Evolutionary conservation across 2,329 filamentous ascomycete genomes (phyloP).

Genomic region (Penicillium sp.): DNA sequence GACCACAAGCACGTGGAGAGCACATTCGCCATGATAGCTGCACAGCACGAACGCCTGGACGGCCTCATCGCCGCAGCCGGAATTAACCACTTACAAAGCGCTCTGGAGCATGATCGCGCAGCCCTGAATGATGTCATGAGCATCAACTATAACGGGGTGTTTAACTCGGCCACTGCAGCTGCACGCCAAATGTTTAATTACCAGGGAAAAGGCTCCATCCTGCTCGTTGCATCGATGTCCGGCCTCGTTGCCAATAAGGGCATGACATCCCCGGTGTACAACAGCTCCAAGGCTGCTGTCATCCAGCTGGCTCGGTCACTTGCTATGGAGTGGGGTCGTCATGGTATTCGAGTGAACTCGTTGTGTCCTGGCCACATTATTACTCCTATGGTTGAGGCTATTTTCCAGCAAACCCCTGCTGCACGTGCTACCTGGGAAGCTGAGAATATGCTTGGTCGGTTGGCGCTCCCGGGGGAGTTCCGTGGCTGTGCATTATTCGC

Average conservation of each 20-base stretch:
- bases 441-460: conserved; percentile 53
- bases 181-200: conserved; percentile 51
- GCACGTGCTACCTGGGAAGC: conserved; percentile 43
- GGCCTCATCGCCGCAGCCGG: conserved; percentile 46
- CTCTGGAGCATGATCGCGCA: conserved; percentile 43
- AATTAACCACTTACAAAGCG: conserved; percentile 43
- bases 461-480: conserved; percentile 59
- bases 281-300: conserved; percentile 56
- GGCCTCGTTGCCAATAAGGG: conserved; percentile 52
- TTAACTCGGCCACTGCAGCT: conserved; percentile 49
- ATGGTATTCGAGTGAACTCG: conserved; percentile 55
- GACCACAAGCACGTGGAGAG: conserved; percentile 38
- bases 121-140: conserved; percentile 46
- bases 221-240: conserved; percentile 54
- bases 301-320: conserved; percentile 53
- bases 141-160: conserved; percentile 53
- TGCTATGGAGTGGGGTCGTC: conserved; percentile 54
- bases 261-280: conserved; percentile 48
- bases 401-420: conserved; percentile 76
- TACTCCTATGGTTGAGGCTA: conserved; percentile 74
- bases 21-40: conserved; percentile 37
- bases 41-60: conserved; percentile 38
- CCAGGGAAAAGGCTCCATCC: conserved; percentile 51
- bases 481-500: conserved; percentile 67
- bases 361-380: conserved; percentile 56